Evolutionary conservation across 768 basidiomycete genomes (phyloP), one percentile per base, ranked within the genome.

Genomic region (Leccinum subgranulosum): DNA sequence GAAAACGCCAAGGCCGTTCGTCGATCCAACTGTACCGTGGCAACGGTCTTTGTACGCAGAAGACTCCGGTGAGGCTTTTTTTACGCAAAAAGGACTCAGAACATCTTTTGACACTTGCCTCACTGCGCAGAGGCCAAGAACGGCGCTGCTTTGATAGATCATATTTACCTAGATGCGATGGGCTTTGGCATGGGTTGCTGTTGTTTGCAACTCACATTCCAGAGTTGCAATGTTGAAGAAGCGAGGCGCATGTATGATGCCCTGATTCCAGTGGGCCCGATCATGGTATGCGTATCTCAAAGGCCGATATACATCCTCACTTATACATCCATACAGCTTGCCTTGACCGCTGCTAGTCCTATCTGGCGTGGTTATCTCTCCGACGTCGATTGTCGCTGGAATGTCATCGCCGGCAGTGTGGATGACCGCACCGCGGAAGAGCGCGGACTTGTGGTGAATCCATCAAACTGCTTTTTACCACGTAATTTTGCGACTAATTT

Each of bases 171-270:
- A 79, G 97, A 99, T 72, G 95, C 97, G 9, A 98, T 98, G 97
- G 96, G 95, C 28, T 99, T 99, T 72, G 97, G 97, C 49, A 99
- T 98, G 97, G 97, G 97, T 6, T 98, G 96, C 64, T 96, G 93
- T 67, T 98, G 97, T 73, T 79, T 99, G 52, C 97, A 99, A 67
- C 81, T 98, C 59, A 99, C 97, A 14, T 98, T 98, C 76, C 97
- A 99, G 73, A 89, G 94, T 3, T 97, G 93, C 74, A 94, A 93
- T 75, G 86, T 99, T 27, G 81, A 83, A 31, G 94, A 99, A 70
- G 94, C 97, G 11, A 81, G 93, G 68, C 80, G 91, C 54, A 85
- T 98, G 75, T 99, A 99, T 70, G 97, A 99, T 70, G 92, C 91
- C n/a, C 79, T 99, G 51, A 87, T 97, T 21, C 97, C 97, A 11